A percentile compares a stretch with the other conserved stretches of the same genome.
These are phyloP conservation scores for Flaveria trinervia DNA, from an alignment of 129 eudicot species.

Conservation along the genomic window DNA sequence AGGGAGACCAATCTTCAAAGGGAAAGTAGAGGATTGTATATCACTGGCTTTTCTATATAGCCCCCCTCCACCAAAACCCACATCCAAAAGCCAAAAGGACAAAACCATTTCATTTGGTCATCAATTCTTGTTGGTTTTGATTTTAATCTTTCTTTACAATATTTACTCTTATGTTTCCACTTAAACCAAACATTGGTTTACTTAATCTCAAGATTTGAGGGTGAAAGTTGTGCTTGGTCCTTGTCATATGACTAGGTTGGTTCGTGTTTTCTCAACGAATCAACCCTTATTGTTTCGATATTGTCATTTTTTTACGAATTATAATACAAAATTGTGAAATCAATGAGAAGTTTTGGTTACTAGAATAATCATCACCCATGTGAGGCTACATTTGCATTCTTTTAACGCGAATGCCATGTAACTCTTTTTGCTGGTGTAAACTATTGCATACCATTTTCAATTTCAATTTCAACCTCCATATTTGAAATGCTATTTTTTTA, in stretches of 20 bases:
- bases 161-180: conserved; percentile 20
- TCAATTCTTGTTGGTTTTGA: conserved; percentile 30
- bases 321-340: no score
- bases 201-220: background rate
- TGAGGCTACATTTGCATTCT: no score
- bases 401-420: no score
- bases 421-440: no score
- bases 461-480: no score
- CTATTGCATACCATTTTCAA: no score
- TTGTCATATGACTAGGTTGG: background rate
- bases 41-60: conserved; percentile 78
- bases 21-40: conserved; percentile 38
- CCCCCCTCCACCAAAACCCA: conserved; percentile 47
- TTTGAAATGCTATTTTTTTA: no score
- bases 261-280: background rate
- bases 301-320: no score
- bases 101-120: conserved; percentile 29
- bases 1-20: conserved; percentile 68
- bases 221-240: background rate
- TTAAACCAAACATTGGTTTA: background rate
- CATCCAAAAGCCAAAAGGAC: conserved; percentile 8
- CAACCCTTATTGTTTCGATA: no score
- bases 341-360: no score
- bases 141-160: conserved; percentile 33
- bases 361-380: no score